phyloP scores from a whole-genome alignment of 2,329 filamentous ascomycete species.

The Penicillium sp. region DNA sequence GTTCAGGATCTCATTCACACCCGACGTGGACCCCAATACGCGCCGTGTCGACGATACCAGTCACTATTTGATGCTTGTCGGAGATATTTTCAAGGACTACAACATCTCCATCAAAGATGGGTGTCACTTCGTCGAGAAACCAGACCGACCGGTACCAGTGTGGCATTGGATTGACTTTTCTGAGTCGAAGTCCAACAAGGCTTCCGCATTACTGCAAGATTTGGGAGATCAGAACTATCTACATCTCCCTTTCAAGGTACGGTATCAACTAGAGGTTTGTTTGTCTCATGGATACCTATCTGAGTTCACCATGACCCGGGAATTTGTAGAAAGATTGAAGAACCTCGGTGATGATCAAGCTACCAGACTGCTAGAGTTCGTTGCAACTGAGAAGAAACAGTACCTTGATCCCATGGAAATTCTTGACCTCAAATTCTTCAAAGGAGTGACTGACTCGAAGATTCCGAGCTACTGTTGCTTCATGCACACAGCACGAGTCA shows the following conservation, averaged over 20 bases:
- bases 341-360: conserved; percentile 56
- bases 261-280: conserved; percentile 92
- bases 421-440: conserved; percentile 55
- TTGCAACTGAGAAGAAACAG: conserved; percentile 62
- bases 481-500: conserved; percentile 74
- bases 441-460: conserved; percentile 51
- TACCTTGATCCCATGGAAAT: conserved; percentile 71
- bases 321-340: conserved; percentile 66
- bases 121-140: conserved; percentile 43
- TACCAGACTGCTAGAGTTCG: conserved; percentile 69
- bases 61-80: conserved; percentile 46
- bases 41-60: conserved; percentile 14
- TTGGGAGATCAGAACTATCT: conserved; percentile 37
- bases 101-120: conserved; percentile 61
- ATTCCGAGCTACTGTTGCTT: conserved; percentile 72
- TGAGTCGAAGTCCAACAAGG: conserved; percentile 26
- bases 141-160: conserved; percentile 25
- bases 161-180: conserved; percentile 45
- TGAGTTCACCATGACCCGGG: conserved; percentile 68
- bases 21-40: conserved; percentile 9
- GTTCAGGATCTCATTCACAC: conserved; percentile 54
- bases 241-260: conserved; percentile 66
- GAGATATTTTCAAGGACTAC: conserved; percentile 64
- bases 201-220: conserved; percentile 36
- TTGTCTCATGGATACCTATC: conserved; percentile 76